These are phyloP conservation scores for Xerocomus brunneocitrinus DNA, from an alignment of 768 basidiomycete genomes.

Conservation along the genomic window DNA sequence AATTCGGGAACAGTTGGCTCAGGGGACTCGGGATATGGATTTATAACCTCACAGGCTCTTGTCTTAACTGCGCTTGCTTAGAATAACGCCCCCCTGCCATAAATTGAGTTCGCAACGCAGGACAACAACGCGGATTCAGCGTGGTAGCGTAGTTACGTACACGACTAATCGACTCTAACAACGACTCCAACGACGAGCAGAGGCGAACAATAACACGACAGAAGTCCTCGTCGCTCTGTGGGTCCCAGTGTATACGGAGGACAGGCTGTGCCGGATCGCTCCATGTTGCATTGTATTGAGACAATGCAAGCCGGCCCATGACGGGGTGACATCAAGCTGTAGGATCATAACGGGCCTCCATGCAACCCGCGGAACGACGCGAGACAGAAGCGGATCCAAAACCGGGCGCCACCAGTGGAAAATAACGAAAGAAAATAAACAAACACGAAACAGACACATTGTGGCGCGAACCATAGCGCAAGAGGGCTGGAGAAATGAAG, in stretches of 20 bases:
- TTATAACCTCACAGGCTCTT: background rate
- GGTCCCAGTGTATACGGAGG: background rate
- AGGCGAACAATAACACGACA: slow-evolving; percentile 11
- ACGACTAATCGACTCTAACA: slow-evolving; percentile 5
- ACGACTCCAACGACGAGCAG: background rate
- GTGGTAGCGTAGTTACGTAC: slow-evolving; percentile 29
- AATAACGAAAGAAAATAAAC: background rate
- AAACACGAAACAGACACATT: background rate
- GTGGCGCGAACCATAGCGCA: background rate
- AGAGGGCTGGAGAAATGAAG: background rate
- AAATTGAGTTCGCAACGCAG: background rate
- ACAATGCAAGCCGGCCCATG: slow-evolving; percentile 6
- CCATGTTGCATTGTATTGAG: slow-evolving; percentile 7
- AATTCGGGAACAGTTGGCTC: slow-evolving; percentile 17
- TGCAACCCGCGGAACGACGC: slow-evolving; percentile 15
- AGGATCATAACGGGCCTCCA: slow-evolving; percentile 22
- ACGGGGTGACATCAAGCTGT: slow-evolving; percentile 11
- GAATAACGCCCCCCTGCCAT: background rate
- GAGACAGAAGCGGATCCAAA: slow-evolving; percentile 5
- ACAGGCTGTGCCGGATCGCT: background rate
- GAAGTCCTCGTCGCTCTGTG: slow-evolving; percentile 13
- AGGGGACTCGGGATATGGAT: slow-evolving; percentile 11
- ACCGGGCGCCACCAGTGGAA: background rate
- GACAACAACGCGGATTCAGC: slow-evolving; percentile 13
- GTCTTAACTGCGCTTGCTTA: background rate